Evolutionary conservation across 305 asterid genomes (phyloP).

Genomic region (Fraxinus xanthoxyloides): DNA sequence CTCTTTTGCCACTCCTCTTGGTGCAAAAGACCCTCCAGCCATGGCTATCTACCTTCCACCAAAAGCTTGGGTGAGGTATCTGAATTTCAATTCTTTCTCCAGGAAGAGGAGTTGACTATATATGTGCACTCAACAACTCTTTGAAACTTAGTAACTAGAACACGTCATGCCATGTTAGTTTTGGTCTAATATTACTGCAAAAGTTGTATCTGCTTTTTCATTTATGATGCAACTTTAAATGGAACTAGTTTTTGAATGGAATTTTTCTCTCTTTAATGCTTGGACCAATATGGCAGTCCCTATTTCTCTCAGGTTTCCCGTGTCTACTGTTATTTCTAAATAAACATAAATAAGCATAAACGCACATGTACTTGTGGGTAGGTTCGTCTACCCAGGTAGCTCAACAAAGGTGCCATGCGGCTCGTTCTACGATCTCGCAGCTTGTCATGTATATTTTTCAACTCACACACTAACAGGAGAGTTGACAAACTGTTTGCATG

Average conservation of each 20-base stretch:
- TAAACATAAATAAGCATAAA: background rate
- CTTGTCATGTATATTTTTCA: background rate
- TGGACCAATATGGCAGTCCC: background rate
- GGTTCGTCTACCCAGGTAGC: background rate
- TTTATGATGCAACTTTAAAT: background rate
- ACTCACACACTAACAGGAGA: background rate
- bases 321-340: background rate
- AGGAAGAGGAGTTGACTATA: background rate
- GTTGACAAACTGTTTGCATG: background rate
- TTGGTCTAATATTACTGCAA: background rate
- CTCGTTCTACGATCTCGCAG: background rate
- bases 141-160: background rate
- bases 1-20: conserved; percentile 37
- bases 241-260: background rate
- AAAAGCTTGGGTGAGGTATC: background rate
- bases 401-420: background rate
- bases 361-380: background rate
- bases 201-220: background rate
- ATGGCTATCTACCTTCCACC: conserved; percentile 11
- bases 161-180: background rate
- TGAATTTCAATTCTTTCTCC: conserved; percentile 4
- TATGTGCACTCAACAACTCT: background rate
- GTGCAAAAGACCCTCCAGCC: conserved; percentile 49
- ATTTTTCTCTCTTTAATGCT: background rate
- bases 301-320: background rate